Percentiles rank a stretch among this genome's conserved stretches.
These are phyloP conservation scores for Taphrina sp. DNA, from an alignment of 1,139 yeast genomes.

Conservation along the genomic window DNA sequence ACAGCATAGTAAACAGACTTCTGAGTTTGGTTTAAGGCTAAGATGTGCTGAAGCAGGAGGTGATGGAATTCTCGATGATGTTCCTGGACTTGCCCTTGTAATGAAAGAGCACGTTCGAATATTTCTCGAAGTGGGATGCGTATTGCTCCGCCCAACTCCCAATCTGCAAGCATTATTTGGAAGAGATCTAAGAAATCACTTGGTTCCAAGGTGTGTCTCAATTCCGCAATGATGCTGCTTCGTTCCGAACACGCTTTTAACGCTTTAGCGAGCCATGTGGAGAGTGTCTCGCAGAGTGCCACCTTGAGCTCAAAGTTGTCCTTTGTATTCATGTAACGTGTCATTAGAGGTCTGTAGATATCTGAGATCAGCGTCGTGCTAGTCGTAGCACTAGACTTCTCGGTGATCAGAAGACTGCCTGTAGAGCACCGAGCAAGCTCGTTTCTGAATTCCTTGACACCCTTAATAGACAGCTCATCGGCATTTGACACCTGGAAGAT, in stretches of 20 bases:
- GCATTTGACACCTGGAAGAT: too few relatives aligned
- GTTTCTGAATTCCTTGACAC: too few relatives aligned
- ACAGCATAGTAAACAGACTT: conserved; percentile 27
- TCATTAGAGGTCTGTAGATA: conserved; percentile 9
- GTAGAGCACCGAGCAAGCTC: too few relatives aligned
- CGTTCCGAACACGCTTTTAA: conserved; percentile 5
- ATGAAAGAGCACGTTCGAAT: conserved; percentile 11
- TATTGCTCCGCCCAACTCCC: conserved; percentile 19
- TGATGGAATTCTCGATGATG: not conserved
- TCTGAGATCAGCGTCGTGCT: too few relatives aligned
- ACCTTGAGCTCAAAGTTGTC: conserved; percentile 11
- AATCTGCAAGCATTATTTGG: conserved; percentile 18
- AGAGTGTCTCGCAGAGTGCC: conserved; percentile 16
- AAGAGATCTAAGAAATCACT: conserved; percentile 9
- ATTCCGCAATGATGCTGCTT: not conserved
- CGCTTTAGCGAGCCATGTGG: conserved; percentile 26
- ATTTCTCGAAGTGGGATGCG: conserved; percentile 23
- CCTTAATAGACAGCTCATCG: too few relatives aligned
- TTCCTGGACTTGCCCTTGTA: conserved; percentile 9
- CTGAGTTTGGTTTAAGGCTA: conserved; percentile 17
- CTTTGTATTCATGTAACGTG: not conserved
- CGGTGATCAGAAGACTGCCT: too few relatives aligned
- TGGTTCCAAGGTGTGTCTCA: not conserved
- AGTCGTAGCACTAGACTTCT: too few relatives aligned
- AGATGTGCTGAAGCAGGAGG: conserved; percentile 2